Evolutionary conservation across 495 filamentous ascomycete genomes (phyloP), one percentile per base, ranked within the genome.

Genomic region (Paragyromitra xinjiangensis): DNA sequence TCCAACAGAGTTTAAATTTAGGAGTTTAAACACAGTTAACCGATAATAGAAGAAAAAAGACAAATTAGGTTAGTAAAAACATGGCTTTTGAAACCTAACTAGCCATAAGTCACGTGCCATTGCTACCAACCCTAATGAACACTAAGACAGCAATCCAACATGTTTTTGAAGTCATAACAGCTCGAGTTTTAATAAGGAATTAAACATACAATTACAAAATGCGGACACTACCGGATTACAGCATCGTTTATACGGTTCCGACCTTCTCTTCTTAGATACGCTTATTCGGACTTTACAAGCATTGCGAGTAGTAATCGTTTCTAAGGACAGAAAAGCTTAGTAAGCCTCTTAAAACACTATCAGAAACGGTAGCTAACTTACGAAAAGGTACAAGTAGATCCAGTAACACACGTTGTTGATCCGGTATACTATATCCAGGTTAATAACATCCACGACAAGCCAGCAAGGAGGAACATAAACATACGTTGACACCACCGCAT

Each of bases 141-240:
- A 58, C 8, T 34, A 69, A 34, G n/a, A 66, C 19, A 22, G 19
- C 19, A 22, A 22, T 22, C 19, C 19, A 22, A 22, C 39, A 45
- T 65, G 55, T 26, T 65, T 67, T 22, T 48, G 14, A 7, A 63
- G 59, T 29, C 53, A 40, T 19, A 37, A 37, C 16, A 53, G 40
- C 42, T 55, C 19, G n/a, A 12, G 48, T 26, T n/a, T 29, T 22
- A 9, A 59, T 59, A 66, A 24, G 50, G 6, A 56, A 58, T 58
- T 65, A 73, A 39, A 67, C 45, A 67, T 67, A 65, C 56, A 48
- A 64, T 69, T 69, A 68, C 55, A 75, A 75, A 69, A 22, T 53
- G 40, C n/a, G 14, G 51, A 22, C 7, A 24, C 6, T 50, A 24
- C 56, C 37, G 34, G n/a, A 9, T 37, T 39, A 24, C 50, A 69